These are phyloP conservation scores for Nigrospora sphaerica DNA, from an alignment of 2,329 filamentous ascomycete genomes.

Conservation along the genomic window DNA sequence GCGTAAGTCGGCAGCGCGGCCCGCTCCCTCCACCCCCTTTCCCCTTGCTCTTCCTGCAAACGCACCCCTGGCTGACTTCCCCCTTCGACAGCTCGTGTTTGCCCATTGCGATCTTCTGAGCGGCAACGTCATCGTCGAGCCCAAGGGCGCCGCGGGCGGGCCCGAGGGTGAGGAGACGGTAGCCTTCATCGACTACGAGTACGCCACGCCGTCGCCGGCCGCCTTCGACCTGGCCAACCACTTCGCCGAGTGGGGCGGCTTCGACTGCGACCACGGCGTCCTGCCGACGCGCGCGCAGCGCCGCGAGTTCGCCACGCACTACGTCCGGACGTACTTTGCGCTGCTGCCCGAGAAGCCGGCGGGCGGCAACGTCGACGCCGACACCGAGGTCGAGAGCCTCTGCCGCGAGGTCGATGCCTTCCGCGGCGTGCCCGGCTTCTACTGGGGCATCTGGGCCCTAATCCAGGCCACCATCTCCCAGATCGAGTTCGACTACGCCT, in stretches of 20 bases:
- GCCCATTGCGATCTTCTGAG: conserved; percentile 93
- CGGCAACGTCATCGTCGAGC: conserved; percentile 88
- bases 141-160: conserved; percentile 26
- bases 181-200: conserved; percentile 97
- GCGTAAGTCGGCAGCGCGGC: conserved; percentile 43
- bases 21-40: background rate
- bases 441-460: conserved; percentile 89
- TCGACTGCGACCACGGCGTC: conserved; percentile 83
- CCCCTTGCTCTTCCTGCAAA: background rate
- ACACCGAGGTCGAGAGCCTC: conserved; percentile 61
- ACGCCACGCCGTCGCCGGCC: conserved; percentile 86
- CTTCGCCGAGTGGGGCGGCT: conserved; percentile 96
- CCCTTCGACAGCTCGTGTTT: conserved; percentile 64
- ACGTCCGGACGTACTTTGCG: conserved; percentile 67
- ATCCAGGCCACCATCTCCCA: conserved; percentile 92
- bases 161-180: conserved; percentile 40
- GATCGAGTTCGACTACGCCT: conserved; percentile 95
- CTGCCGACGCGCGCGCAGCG: conserved; percentile 74
- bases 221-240: conserved; percentile 97
- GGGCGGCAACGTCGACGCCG: conserved; percentile 32
- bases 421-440: conserved; percentile 83
- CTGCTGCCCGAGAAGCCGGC: conserved; percentile 30
- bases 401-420: conserved; percentile 79
- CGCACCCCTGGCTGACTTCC: background rate
- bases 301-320: conserved; percentile 74